Evolutionary conservation across 441 rosid genomes (phyloP).

Genomic region (Gossypium schwendimanii): DNA sequence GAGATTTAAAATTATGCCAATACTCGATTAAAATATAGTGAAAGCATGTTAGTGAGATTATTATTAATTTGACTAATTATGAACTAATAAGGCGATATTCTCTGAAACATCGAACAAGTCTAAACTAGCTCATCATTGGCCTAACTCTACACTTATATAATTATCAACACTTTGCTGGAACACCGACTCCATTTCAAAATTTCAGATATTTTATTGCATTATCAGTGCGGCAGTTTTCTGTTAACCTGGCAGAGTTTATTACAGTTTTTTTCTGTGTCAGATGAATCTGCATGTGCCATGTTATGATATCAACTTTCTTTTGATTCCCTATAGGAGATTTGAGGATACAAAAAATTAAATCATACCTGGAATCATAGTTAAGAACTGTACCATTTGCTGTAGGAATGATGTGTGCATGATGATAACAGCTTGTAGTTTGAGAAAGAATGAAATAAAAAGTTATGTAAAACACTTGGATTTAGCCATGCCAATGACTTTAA

Average conservation of each 20-base stretch:
- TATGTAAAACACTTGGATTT: not conserved
- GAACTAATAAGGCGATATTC: not conserved
- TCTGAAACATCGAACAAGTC: not conserved
- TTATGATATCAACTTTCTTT: constrained; percentile 11
- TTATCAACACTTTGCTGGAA: not conserved
- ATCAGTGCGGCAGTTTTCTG: constrained; percentile 16
- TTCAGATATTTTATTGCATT: not conserved
- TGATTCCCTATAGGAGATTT: constrained; percentile 6
- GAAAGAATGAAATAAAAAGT: not conserved
- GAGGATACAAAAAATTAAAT: not conserved
- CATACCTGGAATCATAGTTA: not conserved
- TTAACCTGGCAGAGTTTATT: constrained; percentile 16
- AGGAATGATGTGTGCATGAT: constrained; percentile 1
- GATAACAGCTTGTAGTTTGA: not conserved
- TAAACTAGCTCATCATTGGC: constrained; percentile 1
- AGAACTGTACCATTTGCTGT: not conserved
- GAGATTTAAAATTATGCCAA: not conserved
- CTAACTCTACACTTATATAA: not conserved
- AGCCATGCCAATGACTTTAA: not conserved
- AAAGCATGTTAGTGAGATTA: constrained; percentile 5
- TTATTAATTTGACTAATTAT: not conserved
- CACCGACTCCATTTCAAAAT: not conserved
- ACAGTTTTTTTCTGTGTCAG: constrained; percentile 5
- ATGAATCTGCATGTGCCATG: constrained; percentile 12
- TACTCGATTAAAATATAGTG: not conserved